These are phyloP conservation scores for Sporothrix pallida DNA, from an alignment of 2,329 filamentous ascomycete species.

Conservation along the genomic window DNA sequence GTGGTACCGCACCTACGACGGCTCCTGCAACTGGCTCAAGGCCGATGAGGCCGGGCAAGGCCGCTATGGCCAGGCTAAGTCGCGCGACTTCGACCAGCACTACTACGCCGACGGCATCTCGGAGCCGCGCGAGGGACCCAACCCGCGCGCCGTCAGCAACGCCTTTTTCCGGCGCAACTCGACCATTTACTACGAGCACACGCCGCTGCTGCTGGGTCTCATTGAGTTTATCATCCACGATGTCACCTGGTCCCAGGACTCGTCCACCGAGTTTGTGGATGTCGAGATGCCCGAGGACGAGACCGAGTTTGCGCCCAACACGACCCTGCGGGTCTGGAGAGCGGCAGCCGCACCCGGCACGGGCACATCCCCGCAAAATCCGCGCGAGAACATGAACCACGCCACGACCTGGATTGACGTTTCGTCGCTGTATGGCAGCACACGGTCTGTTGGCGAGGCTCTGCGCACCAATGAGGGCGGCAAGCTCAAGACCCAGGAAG, in stretches of 20 bases:
- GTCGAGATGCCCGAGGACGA: conserved; percentile 36
- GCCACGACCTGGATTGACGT: conserved; percentile 37
- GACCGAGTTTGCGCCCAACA: conserved; percentile 32
- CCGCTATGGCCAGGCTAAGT: conserved; percentile 34
- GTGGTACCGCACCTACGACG: conserved; percentile 38
- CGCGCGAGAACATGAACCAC: conserved; percentile 36
- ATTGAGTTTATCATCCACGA: conserved; percentile 38
- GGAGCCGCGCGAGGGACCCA: conserved; percentile 34
- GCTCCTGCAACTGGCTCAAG: conserved; percentile 38
- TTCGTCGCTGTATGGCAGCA: conserved; percentile 37
- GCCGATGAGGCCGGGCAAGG: conserved; percentile 31
- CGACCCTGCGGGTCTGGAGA: conserved; percentile 33
- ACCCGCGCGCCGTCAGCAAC: conserved; percentile 37
- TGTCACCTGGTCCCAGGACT: conserved; percentile 36
- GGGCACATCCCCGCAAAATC: conserved; percentile 35
- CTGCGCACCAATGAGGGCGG: conserved; percentile 34
- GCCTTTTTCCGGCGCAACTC: conserved; percentile 36
- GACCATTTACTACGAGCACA: conserved; percentile 36
- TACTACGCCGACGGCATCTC: conserved; percentile 35
- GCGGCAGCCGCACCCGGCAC: conserved; percentile 34
- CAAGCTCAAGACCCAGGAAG: conserved; percentile 33
- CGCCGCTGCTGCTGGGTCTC: conserved; percentile 35
- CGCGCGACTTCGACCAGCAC: conserved; percentile 36
- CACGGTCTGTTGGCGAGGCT: conserved; percentile 30
- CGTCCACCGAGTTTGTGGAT: conserved; percentile 35